Evolutionary conservation across 2,329 filamentous ascomycete species (phyloP).

Genomic region (Hypoxylon sp.): DNA sequence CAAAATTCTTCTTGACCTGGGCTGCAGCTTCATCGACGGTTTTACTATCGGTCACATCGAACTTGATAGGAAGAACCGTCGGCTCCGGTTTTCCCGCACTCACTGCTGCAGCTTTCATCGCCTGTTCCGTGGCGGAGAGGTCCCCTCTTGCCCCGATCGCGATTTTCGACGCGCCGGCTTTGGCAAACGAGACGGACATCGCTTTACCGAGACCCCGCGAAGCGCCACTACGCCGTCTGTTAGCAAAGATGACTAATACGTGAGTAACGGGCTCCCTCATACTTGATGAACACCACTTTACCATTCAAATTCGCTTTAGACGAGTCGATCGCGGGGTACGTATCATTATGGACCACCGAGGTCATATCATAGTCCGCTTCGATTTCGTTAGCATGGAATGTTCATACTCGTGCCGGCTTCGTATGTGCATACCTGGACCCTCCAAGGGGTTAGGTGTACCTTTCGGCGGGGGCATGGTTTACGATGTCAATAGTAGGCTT

Average conservation of each 20-base stretch:
- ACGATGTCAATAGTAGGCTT: background rate
- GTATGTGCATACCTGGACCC: slow-evolving; percentile 40
- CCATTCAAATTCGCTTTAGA: slow-evolving; percentile 47
- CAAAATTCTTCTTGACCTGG: slow-evolving; percentile 49
- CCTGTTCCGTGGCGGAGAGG: slow-evolving; percentile 41
- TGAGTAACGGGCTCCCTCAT: too few species aligned
- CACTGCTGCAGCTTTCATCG: slow-evolving; percentile 45
- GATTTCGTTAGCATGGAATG: slow-evolving; percentile 11
- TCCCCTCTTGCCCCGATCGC: slow-evolving; percentile 50
- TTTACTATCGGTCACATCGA: slow-evolving; percentile 51
- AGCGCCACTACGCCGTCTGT: slow-evolving; percentile 43
- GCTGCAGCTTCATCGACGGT: slow-evolving; percentile 50
- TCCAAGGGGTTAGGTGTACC: slow-evolving; percentile 41
- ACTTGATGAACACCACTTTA: slow-evolving; percentile 52
- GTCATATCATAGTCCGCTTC: slow-evolving; percentile 49
- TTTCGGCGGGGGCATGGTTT: slow-evolving; percentile 44
- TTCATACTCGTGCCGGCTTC: background rate
- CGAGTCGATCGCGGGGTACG: slow-evolving; percentile 51
- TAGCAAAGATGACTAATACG: too few species aligned
- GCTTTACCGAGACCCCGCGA: slow-evolving; percentile 52
- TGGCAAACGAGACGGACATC: slow-evolving; percentile 50
- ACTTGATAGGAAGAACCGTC: slow-evolving; percentile 48
- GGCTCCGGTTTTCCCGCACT: slow-evolving; percentile 46
- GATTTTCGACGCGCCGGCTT: slow-evolving; percentile 54
- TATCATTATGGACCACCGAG: slow-evolving; percentile 49